Evolutionary conservation across 164 flowering plant species (phyloP).

Genomic region (Aristolochia fimbriata): DNA sequence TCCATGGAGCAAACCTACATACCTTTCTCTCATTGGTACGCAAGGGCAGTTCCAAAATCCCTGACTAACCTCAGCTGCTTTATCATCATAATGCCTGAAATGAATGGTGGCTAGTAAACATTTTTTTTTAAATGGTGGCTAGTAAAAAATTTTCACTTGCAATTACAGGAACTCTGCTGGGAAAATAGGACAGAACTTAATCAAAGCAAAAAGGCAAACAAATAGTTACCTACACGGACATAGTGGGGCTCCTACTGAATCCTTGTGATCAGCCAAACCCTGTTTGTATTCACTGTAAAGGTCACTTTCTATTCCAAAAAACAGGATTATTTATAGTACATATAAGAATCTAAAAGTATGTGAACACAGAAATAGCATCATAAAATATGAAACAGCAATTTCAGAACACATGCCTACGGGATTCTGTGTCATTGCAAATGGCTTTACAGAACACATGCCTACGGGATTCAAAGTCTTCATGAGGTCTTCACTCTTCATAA

Average conservation of each 20-base stretch:
- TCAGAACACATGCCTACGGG: too few species aligned
- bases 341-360: too few species aligned
- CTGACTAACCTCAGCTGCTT: slow-evolving; percentile 82
- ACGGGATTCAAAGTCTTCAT: too few species aligned
- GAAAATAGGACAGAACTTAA: background rate
- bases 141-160: background rate
- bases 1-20: slow-evolving; percentile 8
- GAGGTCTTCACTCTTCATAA: too few species aligned
- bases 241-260: slow-evolving; percentile 91
- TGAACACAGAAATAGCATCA: too few species aligned
- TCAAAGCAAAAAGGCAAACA: background rate
- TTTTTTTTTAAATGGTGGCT: background rate
- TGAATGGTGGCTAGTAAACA: background rate
- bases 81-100: slow-evolving; percentile 94
- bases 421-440: too few species aligned
- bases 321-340: background rate
- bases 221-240: slow-evolving; percentile 85
- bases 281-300: slow-evolving; percentile 19
- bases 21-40: slow-evolving; percentile 99
- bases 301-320: background rate
- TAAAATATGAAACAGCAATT: too few species aligned
- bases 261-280: slow-evolving; percentile 95
- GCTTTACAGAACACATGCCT: too few species aligned
- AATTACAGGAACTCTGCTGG: background rate
- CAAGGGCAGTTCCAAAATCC: slow-evolving; percentile 99